Conservation (phyloP, 106 monocot species). For the Phalaenopsis aphrodite region DNA sequence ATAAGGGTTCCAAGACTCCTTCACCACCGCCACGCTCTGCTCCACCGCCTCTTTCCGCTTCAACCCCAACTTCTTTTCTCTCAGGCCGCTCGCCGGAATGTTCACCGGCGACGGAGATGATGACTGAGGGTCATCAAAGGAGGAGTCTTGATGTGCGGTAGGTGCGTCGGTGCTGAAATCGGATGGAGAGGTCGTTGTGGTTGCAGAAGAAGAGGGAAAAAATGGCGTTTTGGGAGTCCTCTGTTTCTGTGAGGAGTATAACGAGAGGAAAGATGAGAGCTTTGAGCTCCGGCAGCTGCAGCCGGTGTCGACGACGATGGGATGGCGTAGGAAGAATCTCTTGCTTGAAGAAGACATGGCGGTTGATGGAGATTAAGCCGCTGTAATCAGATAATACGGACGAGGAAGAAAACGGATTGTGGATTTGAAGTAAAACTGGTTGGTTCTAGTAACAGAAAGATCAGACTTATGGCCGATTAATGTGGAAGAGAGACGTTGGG, state of each 20-base stretch:
- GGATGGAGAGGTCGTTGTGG: slow-evolving; percentile 14
- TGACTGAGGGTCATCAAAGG: not conserved
- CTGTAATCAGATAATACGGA: not conserved
- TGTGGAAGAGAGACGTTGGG: not conserved
- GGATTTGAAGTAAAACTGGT: not conserved
- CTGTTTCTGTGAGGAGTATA: slow-evolving; percentile 9
- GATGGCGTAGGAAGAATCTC: slow-evolving; percentile 6
- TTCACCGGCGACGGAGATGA: slow-evolving; percentile 13
- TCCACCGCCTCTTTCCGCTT: slow-evolving; percentile 1
- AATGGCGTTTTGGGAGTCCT: not conserved
- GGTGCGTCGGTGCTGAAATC: not conserved
- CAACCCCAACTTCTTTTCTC: not conserved
- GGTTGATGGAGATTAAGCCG: not conserved
- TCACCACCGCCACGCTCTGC: slow-evolving; percentile 51
- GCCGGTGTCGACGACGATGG: slow-evolving; percentile 46
- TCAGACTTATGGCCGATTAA: not conserved
- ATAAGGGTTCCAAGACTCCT: slow-evolving; percentile 57
- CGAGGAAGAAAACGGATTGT: not conserved
- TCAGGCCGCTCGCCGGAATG: not conserved
- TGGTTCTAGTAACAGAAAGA: not conserved
- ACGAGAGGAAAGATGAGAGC: slow-evolving; percentile 35
- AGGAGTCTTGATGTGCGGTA: not conserved
- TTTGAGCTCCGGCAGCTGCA: slow-evolving; percentile 52
- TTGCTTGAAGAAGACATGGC: not conserved
- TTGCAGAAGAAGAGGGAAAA: slow-evolving; percentile 18